Percentiles rank a stretch among this genome's conserved stretches.
Conservation (phyloP, 2,329 filamentous ascomycete genomes). For the Cucurbitaria berberidis region DNA sequence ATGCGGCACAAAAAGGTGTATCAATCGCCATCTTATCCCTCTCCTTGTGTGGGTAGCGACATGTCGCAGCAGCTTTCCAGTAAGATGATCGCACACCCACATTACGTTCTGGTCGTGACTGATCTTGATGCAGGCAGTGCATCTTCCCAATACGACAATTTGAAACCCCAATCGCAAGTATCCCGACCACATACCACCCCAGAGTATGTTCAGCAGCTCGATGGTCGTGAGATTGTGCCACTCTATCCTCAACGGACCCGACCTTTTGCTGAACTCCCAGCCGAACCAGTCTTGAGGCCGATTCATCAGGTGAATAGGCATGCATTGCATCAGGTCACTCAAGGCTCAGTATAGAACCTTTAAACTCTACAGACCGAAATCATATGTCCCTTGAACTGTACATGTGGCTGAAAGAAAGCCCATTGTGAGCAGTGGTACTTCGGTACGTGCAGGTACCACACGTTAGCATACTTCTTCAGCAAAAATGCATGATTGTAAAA, state of each 20-base stretch:
- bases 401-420: no score
- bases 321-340: no score
- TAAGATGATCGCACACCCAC: not conserved
- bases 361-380: no score
- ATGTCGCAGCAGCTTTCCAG: conserved; percentile 26
- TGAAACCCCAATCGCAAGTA: not conserved
- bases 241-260: not conserved
- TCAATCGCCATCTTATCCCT: conserved; percentile 30
- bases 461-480: no score
- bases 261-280: conserved; percentile 12
- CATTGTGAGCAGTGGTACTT: no score
- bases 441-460: no score
- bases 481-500: no score
- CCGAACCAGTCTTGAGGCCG: conserved; percentile 10
- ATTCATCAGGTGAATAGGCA: not conserved
- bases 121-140: not conserved
- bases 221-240: conserved; percentile 8
- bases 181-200: conserved; percentile 15
- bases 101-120: not conserved
- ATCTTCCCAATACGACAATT: conserved; percentile 1
- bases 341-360: no score
- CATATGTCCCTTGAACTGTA: no score
- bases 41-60: conserved; percentile 28
- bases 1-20: conserved; percentile 24
- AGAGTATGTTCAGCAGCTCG: conserved; percentile 9